Base-by-base conservation (phyloP, 2,329 filamentous ascomycete species). In the Aspergillus oerlinghausenensis region DNA sequence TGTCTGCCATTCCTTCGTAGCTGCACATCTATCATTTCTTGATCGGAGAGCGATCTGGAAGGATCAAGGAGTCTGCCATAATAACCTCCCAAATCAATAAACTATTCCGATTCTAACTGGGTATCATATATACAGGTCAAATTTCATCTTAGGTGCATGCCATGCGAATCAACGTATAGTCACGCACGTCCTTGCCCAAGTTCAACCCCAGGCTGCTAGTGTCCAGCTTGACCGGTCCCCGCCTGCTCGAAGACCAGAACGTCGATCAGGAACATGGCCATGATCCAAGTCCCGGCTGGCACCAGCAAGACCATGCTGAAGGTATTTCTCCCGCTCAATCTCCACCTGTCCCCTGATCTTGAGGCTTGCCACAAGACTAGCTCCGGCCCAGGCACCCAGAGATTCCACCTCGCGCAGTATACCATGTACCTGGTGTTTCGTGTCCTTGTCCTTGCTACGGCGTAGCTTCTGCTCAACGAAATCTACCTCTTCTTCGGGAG, bases 331-430 rank as follows among this genome's bases (percentile, higher is more conserved):
- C 26, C 83, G 77, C 64, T 88, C 85, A 21, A 88, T 80, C 68
- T 88, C 85, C 5, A 86, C 82, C 49, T 84, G 76, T 0, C 84
- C 84, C 56, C 81, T 81, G 23, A 87, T 77, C 52, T 83, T 82
- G 62, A 87, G 70, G 59, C 80, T 81, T 0, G 82, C 79, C 6
- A 85, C 73, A 21, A 88, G 71, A 67, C 84, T 87, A 3, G 82
- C 85, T 6, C 86, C 86, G 4, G 82, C 82, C 85, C 86, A 88
- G 2, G 84, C 71, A 2, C 86, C 86, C 4, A 88, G 70, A 6
- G 82, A 82, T 58, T 87, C 81, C 1, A 88, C 77, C 25, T 82
- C 82, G n/a, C 77, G 74, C n/a, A 79, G 62, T 19, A 73, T 56
- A 11, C 77, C 73, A 25, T 75, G 73, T 2, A 75, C 59, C 11